These are phyloP conservation scores for Arthrobotrys musiformis DNA, from an alignment of 2,329 filamentous ascomycete genomes.

Conservation along the genomic window DNA sequence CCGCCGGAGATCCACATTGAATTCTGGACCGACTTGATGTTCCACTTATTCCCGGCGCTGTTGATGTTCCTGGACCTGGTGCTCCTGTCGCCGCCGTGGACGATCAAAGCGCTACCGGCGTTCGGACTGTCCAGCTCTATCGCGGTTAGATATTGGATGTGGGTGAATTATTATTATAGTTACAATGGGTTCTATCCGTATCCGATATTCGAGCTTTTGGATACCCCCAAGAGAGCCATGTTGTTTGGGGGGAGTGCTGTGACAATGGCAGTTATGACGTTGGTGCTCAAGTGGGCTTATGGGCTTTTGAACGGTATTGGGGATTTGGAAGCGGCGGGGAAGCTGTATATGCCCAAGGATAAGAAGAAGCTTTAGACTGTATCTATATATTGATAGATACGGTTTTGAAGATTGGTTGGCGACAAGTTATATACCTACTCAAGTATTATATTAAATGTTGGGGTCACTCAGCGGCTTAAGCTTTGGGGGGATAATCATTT, in stretches of 20 bases:
- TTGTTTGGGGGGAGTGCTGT: conserved; percentile 77
- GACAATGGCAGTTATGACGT: conserved; percentile 77
- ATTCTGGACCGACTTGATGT: conserved; percentile 68
- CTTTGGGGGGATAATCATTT: too few species aligned
- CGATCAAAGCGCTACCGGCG: conserved; percentile 71
- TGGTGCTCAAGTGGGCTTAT: conserved; percentile 76
- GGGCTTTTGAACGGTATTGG: conserved; percentile 72
- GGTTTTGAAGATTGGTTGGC: neutral
- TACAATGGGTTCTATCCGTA: conserved; percentile 74
- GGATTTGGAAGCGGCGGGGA: conserved; percentile 62
- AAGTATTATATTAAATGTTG: too few species aligned
- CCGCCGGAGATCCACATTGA: conserved; percentile 57
- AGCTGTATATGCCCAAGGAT: conserved; percentile 56
- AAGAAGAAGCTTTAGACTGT: conserved; percentile 27
- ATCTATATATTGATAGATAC: too few species aligned
- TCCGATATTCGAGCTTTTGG: conserved; percentile 79
- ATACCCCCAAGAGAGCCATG: conserved; percentile 72
- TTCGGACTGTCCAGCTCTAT: conserved; percentile 70
- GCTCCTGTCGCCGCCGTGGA: conserved; percentile 78
- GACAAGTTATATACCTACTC: too few species aligned
- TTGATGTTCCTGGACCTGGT: conserved; percentile 74
- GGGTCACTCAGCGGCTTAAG: too few species aligned
- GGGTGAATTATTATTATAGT: conserved; percentile 76
- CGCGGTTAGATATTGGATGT: conserved; percentile 78
- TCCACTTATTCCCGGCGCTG: conserved; percentile 74